Base-by-base conservation (phyloP, 495 filamentous ascomycete genomes). In the Trichoderma asperelloides region DNA sequence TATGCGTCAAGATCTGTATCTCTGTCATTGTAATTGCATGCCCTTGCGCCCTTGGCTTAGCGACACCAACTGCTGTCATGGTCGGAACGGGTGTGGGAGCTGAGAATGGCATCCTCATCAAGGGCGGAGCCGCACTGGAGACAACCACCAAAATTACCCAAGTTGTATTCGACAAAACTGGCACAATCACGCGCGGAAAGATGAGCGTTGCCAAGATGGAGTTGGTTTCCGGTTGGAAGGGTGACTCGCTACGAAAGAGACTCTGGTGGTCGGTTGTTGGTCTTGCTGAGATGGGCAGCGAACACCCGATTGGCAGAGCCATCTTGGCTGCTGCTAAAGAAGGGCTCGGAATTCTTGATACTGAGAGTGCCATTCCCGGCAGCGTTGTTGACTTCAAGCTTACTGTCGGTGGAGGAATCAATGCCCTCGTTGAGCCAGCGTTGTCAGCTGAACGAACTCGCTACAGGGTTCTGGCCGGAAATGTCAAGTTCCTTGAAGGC, bases 151-250 rank as follows among this genome's bases (percentile, higher is more conserved):
- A 91, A 72, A 84, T 99, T 72, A 94, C 87, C 18, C 89, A 96
- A 67, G 85, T 98, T 51, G 93, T 99, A n/a, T 87, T 98, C n/a
- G 95, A 99, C 79, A 99, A 99, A 82, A 99, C 95, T 4, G 95
- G 95, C 33, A 99, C 95, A 2, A 81, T 99, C 70, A 99, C 95
- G 0, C 87, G 92, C 66, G 95, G 95, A 0, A 92, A 91, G 75
- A 98, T 99, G 95, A 92, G 83, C 68, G 93, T 98, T 30, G 87
- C 91, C 27, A 85, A 89, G 67, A 78, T 81, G 23, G 85, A 85
- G 45, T 80, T 92, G 64, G 85, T 86, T 43, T 77, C 85, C 27
- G 79, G 83, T 0, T 98, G 93, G 93, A 78, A 84, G 37, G 79
- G 82, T 45, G 87, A 84, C 62, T 85, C 88, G 37, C 87, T 84